Base-by-base conservation (phyloP, 2,329 filamentous ascomycete species). In the Cryphonectria nitschkei region DNA sequence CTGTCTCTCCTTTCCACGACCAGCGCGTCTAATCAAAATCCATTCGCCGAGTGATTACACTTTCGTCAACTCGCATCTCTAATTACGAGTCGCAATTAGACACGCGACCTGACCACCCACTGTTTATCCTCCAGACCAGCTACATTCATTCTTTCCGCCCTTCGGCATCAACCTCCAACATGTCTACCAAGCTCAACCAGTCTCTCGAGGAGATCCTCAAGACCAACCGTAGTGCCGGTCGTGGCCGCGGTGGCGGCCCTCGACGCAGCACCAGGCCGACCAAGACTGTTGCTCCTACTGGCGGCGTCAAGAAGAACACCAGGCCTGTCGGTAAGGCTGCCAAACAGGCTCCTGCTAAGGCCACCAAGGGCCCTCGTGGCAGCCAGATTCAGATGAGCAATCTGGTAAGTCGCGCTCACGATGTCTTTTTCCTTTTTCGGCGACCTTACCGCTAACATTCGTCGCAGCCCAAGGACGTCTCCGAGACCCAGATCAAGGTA, bases 321-420 rank as follows among this genome's bases (percentile, higher is more conserved):
- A 92, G 87, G 75, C 80, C 86, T 71, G 92, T 91, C 77, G 85
- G 85, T 74, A 82, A 84, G 72, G 83, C 85, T 63, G 85, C 86
- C 76, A 90, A 90, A 83, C 84, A 88, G 73, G 84, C 86, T 58
- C 89, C 93, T 73, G 88, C 89, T 76, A 92, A 90, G 80, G 88
- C 88, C 72, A 82, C 88, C 70, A 83, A 86, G 75, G 82, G 84
- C 73, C 85, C 85, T 78, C 90, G 89, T 79, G 94, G 97, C 76
- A 97, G 94, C 88, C 98, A 98, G 86, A 95, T 98, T 84, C 93
- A 97, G 83, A 95, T 99, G 84, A 97, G 94, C 91, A 97, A 97
- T 86, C 89, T 99, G 88, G 95, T 98, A 92, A 83, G 94, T 83
- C 74, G 46, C 43, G 37, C 39, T 39, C 3, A 76, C 14, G 64